Evolutionary conservation across 2,329 filamentous ascomycete genomes (phyloP), one percentile per base, ranked within the genome.

Genomic region (Sporothrix mexicana): DNA sequence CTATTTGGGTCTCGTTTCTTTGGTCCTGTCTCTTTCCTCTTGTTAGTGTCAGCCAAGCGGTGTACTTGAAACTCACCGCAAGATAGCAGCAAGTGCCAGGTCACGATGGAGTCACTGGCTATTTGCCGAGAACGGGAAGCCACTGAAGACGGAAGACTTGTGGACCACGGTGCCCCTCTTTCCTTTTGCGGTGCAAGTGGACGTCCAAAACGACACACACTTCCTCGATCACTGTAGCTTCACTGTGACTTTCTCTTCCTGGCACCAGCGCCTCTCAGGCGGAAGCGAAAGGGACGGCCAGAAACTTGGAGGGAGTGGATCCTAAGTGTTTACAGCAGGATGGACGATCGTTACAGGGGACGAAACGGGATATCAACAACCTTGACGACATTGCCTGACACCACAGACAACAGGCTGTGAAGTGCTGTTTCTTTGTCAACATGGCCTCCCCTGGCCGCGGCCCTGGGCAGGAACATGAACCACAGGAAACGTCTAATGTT

Each of bases 11-110:
- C 25, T 6, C 17, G 36, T n/a, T n/a, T 13, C 36, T 30, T 43
- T 15, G 13, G 36, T 12, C 17, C 12, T 30, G n/a, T 59, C 15
- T 25, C 36, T 43, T n/a, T 17, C 17, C 10, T n/a, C 43, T 30
- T 25, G 70, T 55, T 72, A 67, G 70, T 57, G 30, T 6, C 61
- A 20, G 10, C 61, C 61, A 47, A 17, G 61, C 61, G 61, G 61
- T 57, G 61, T 72, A 72, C 70, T 20, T 20, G 70, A 47, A 47
- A 30, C 70, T 57, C 61, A 49, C 61, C 36, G 61, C 61, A 59
- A 59, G 36, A 47, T 45, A 25, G 70, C 70, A 36, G 49, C 45
- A 15, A n/a, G 5, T 3, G 17, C 12, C 20, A 57, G n/a, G 70
- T 72, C 70, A 67, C 70, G 49, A 41, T 7, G n/a, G 61, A 53